phyloP scores from a whole-genome alignment of 176 grass and related monocot genomes.

The Zea luxurians region DNA sequence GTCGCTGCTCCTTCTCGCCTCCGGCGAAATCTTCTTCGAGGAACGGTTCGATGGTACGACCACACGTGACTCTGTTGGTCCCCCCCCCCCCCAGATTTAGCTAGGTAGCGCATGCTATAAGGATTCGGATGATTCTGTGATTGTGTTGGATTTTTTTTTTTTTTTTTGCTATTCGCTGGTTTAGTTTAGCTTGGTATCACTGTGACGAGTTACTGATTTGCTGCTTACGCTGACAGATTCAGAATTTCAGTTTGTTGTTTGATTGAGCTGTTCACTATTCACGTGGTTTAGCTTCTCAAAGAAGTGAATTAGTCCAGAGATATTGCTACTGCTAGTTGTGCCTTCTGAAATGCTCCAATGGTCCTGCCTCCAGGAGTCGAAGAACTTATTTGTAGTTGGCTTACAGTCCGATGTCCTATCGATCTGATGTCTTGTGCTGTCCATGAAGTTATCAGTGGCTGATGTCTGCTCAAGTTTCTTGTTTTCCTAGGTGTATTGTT shows the following conservation, averaged over 20 bases:
- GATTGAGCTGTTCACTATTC: not conserved
- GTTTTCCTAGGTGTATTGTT: not conserved
- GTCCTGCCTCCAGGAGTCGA: not conserved
- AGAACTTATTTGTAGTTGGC: not conserved
- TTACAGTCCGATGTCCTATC: not conserved
- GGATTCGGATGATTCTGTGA: slow-evolving; percentile 30
- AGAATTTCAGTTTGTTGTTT: not conserved
- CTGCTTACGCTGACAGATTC: not conserved
- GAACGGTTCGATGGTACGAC: slow-evolving; percentile 75
- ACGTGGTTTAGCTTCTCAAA: not conserved
- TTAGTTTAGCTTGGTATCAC: not conserved
- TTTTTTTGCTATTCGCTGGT: not conserved
- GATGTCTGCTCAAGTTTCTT: not conserved
- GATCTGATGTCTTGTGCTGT: not conserved
- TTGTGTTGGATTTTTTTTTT: not conserved
- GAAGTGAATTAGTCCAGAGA: not conserved
- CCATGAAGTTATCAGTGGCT: not conserved
- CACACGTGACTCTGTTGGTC: too few relatives aligned
- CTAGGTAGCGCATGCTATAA: too few relatives aligned
- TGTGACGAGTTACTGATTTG: not conserved
- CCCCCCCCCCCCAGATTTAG: too few relatives aligned
- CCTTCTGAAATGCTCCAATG: not conserved
- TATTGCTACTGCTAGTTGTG: not conserved
- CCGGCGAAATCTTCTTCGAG: slow-evolving; percentile 74
- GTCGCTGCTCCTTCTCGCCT: slow-evolving; percentile 46